Evolutionary conservation across 2,329 filamentous ascomycete species (phyloP), one percentile per base, ranked within the genome.

Genomic region (Fusarium palustre): DNA sequence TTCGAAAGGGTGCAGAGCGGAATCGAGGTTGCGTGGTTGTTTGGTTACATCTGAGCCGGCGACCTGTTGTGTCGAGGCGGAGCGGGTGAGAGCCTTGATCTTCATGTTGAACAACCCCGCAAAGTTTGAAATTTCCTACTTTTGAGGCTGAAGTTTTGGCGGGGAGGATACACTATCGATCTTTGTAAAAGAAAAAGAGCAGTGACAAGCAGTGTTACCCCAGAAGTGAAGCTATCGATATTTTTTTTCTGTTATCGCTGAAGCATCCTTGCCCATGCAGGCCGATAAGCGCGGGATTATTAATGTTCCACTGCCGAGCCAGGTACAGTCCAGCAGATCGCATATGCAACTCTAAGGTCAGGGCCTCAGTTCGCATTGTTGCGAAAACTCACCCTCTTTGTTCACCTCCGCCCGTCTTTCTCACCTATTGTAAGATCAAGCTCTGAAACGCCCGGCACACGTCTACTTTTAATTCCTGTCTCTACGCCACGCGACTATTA

Each of bases 1-100:
- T 81, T 97, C 94, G 80, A 97, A 97, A 3, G 93, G 94, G 81
- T 97, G 94, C 63, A 95, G 87, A 42, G 92, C 90, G 30, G 94
- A 92, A 81, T 97, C 92, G 75, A 97, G 85, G 76, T 92, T 92
- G 70, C 90, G 87, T 63, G 90, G 88, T 73, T 87, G 83, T 75
- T 89, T 90, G 54, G 88, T 80, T 55, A 90, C 87, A 78, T 87
- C 86, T 57, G 89, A 88, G 64, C 91, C 91, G 20, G 90, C 86
- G 30, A 90, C 86, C 79, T 92, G 90, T 72, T 89, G 85, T 59
- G 88, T 86, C 74, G 87, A 83, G 42, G 88, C 82, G 30, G 90
- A 88, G 72, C 91, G 88, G 69, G 85, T 88, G 74, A 93, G 86
- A 54, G 90, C 88, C 81, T 89, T 89, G 74, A 89, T 87, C 81